These are phyloP conservation scores for Waitea zeae DNA, from an alignment of 1,284 basidiomycete genomes.

Conservation along the genomic window DNA sequence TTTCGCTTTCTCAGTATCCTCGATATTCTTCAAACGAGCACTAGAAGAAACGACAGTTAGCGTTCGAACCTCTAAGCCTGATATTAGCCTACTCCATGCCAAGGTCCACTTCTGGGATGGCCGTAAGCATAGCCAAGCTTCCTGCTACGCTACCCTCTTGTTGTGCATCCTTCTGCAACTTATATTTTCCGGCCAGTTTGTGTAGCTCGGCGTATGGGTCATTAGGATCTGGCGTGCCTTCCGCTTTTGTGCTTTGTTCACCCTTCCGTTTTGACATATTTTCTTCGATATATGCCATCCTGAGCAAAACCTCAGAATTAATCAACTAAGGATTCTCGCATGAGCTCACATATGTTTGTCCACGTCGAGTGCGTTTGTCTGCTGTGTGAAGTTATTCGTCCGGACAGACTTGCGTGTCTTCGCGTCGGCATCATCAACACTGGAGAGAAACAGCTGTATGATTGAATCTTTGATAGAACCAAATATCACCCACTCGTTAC, in stretches of 20 bases:
- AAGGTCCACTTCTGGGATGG: conserved; percentile 92
- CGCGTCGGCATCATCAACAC: conserved; percentile 46
- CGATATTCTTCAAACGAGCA: conserved; percentile 82
- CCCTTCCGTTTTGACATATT: conserved; percentile 68
- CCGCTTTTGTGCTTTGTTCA: conserved; percentile 22
- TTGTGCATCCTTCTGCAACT: conserved; percentile 28
- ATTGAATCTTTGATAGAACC: not conserved
- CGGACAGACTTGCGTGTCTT: conserved; percentile 63
- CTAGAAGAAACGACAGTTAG: conserved; percentile 20
- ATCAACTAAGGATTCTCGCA: not conserved
- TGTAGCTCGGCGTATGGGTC: conserved; percentile 78
- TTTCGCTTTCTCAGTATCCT: conserved; percentile 93
- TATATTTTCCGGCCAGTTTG: conserved; percentile 60
- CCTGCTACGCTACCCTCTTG: conserved; percentile 91
- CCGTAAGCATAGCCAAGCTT: conserved; percentile 86
- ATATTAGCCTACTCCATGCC: conserved; percentile 84
- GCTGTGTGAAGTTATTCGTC: conserved; percentile 88
- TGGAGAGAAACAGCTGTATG: conserved; percentile 11
- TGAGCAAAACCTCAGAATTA: conserved; percentile 15
- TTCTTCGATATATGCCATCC: conserved; percentile 96
- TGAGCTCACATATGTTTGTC: conserved; percentile 87
- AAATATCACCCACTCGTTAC: conserved; percentile 33
- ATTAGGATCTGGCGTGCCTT: conserved; percentile 23
- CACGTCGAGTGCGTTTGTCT: conserved; percentile 89
- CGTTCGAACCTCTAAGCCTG: not conserved